Evolutionary conservation across 768 basidiomycete species (phyloP), one percentile per base, ranked within the genome.

Genomic region (Hypsizygus marmoreus): DNA sequence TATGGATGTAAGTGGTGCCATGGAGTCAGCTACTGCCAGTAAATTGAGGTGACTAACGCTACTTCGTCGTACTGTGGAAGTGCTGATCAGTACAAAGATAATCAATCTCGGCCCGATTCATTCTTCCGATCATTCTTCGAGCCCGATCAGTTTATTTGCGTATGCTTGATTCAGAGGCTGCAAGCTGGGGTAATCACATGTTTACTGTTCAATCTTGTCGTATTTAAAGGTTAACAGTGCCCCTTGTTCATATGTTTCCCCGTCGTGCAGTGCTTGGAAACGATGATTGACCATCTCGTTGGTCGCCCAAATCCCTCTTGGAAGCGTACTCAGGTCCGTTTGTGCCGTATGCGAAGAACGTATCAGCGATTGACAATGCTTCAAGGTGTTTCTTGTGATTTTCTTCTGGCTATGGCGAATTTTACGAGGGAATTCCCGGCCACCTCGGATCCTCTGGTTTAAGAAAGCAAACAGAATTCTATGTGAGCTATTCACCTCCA

Each of bases 241-340:
- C 13, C 31, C 31, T 38, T 41, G 35, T 43, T 43, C 48, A 42
- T 30, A 40, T 36, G 42, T 43, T 19, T 33, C 38, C 39, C 45
- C 47, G 49, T 32, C 41, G 43, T 32, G 26, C 26, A 11, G 28
- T 37, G 6, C 12, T 36, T 41, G 16, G 25, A 17, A 40, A 63
- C 32, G 53, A 98, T 98, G 95, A 91, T 97, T 61, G 95, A 97
- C 74, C 92, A 97, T 62, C 67, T 97, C 29, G 67, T 91, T 4
- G 95, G 95, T 38, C 81, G 87, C 17, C 95, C 95, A 1, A 93
- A 75, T 62, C 83, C 88, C 9, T 82, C 84, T n/a, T 94, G 92
- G 87, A 94, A 91, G 65, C 80, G 94, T 31, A 69, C 85, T 2
- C 93, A 92, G 72, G 91, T 86, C 41, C 16, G 71, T 58, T 19